A percentile compares a stretch with the other conserved stretches of the same genome.
phyloP scores from a whole-genome alignment of 2,329 filamentous ascomycete genomes.

The Lachnellula hyalina region DNA sequence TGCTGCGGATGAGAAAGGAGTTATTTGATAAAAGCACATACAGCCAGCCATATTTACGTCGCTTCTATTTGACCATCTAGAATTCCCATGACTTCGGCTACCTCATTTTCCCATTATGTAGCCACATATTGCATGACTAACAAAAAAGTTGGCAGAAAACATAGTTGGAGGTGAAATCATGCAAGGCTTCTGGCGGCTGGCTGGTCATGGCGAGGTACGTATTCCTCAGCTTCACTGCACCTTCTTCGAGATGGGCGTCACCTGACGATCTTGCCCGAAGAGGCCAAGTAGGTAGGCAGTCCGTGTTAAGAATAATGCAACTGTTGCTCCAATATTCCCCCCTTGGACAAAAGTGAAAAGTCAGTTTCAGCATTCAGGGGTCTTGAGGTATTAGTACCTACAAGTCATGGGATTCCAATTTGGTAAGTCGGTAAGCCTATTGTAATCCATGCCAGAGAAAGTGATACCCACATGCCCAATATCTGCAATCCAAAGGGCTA shows the following conservation, averaged over 20 bases:
- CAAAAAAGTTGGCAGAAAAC: too few species aligned
- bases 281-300: constrained; percentile 52
- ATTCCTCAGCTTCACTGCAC: neutral
- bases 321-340: constrained; percentile 66
- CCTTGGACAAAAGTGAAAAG: too few species aligned
- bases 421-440: constrained; percentile 45
- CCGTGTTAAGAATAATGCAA: constrained; percentile 53
- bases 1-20: neutral
- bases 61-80: too few species aligned
- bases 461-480: constrained; percentile 62
- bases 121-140: too few species aligned
- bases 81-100: too few species aligned
- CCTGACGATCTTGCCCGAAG: constrained; percentile 45
- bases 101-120: too few species aligned
- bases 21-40: neutral
- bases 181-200: too few species aligned
- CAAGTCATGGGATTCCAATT: constrained; percentile 67
- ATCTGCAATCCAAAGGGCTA: constrained; percentile 60
- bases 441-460: constrained; percentile 51
- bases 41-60: neutral
- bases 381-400: too few species aligned
- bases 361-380: too few species aligned
- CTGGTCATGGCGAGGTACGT: too few species aligned
- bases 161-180: too few species aligned
- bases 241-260: constrained; percentile 3